These are phyloP conservation scores for Saturnispora diversa DNA, from an alignment of 805 yeast species.

Conservation along the genomic window DNA sequence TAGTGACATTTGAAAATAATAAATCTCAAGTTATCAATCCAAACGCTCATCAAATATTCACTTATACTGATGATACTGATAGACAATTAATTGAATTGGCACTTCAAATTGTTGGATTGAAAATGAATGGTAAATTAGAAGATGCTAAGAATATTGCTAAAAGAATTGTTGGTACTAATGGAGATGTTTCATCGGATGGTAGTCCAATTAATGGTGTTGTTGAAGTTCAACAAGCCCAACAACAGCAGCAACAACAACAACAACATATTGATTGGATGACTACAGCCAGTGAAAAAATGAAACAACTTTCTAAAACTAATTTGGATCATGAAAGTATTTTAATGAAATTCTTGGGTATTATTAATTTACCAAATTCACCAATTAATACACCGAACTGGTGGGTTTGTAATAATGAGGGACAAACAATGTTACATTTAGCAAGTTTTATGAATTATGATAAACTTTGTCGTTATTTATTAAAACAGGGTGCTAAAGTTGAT, in stretches of 20 bases:
- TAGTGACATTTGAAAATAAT: conserved; percentile 59
- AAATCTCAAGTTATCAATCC: conserved; percentile 13
- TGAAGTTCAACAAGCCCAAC: conserved; percentile 9
- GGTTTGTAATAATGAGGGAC: conserved; percentile 74
- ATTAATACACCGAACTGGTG: conserved; percentile 64
- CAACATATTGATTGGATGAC: conserved; percentile 37
- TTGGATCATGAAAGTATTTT: conserved; percentile 43
- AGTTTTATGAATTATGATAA: conserved; percentile 62
- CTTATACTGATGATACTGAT: conserved; percentile 93
- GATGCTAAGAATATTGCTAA: conserved; percentile 92
- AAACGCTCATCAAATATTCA: conserved; percentile 54
- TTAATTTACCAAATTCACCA: conserved; percentile 59
- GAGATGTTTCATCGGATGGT: conserved; percentile 4
- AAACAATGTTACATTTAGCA: conserved; percentile 82
- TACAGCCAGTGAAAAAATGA: conserved; percentile 44
- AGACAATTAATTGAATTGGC: conserved; percentile 92
- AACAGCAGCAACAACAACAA: conserved; percentile 15
- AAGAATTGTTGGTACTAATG: conserved; percentile 68
- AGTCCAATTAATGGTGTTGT: conserved; percentile 19
- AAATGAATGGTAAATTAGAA: conserved; percentile 92
- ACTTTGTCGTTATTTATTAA: conserved; percentile 56
- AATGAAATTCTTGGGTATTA: conserved; percentile 44
- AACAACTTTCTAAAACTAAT: conserved; percentile 36
- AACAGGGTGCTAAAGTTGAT: conserved; percentile 58
- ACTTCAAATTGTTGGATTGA: conserved; percentile 89